These are phyloP conservation scores for Candida glaebosa DNA, from an alignment of 805 yeast species.

Conservation along the genomic window DNA sequence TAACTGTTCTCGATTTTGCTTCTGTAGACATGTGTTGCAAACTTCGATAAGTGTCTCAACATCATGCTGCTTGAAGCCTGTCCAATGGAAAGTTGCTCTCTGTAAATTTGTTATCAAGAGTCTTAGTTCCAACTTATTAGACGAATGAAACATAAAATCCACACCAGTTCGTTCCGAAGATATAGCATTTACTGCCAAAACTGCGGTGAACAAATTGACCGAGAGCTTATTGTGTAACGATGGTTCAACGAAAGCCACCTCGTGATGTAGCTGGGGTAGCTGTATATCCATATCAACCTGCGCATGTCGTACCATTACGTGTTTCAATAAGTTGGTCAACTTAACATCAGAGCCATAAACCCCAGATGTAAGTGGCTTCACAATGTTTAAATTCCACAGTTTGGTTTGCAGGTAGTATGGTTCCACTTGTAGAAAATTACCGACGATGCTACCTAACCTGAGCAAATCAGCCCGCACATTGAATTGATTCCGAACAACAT, in stretches of 20 bases:
- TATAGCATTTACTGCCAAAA: constrained; percentile 68
- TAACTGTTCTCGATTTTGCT: constrained; percentile 18
- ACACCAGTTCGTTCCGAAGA: constrained; percentile 64
- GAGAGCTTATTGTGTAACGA: constrained; percentile 60
- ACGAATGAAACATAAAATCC: constrained; percentile 70
- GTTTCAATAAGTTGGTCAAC: constrained; percentile 39
- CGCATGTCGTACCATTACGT: constrained; percentile 54
- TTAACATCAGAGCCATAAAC: constrained; percentile 39
- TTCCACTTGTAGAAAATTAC: constrained; percentile 53
- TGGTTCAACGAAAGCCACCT: constrained; percentile 56
- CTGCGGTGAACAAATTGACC: constrained; percentile 61
- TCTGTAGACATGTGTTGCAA: constrained; percentile 43
- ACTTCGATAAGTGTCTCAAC: constrained; percentile 50
- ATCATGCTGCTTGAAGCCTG: constrained; percentile 63
- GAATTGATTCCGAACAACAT: constrained; percentile 48
- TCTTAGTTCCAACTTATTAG: constrained; percentile 51
- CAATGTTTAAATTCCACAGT: constrained; percentile 45
- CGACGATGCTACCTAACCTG: constrained; percentile 50
- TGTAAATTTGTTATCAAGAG: constrained; percentile 59
- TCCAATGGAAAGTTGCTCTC: constrained; percentile 71
- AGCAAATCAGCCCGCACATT: constrained; percentile 51
- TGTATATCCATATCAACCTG: constrained; percentile 55
- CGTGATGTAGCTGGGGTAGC: constrained; percentile 58
- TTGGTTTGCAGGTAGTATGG: constrained; percentile 51
- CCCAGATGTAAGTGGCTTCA: constrained; percentile 45